phyloP scores from a whole-genome alignment of 371 early-diverging fungal species.

The Mortierella sp. region DNA sequence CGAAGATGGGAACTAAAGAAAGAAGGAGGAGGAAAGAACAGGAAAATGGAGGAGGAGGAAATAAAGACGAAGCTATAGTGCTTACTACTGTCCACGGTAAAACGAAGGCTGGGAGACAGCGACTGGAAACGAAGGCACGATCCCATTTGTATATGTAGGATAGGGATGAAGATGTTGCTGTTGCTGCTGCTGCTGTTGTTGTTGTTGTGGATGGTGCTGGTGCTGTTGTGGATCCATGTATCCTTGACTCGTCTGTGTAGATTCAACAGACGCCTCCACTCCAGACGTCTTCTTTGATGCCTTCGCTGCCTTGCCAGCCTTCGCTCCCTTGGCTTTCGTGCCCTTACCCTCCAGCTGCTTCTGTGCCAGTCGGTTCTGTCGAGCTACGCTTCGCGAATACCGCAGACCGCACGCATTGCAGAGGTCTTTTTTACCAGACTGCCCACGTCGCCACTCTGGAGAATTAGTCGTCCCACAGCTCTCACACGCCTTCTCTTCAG shows the following conservation, averaged over 20 bases:
- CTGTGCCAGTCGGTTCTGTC: conserved; percentile 60
- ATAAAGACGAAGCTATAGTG: no score
- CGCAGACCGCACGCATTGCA: conserved; percentile 85
- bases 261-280: no score
- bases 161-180: conserved; percentile 12
- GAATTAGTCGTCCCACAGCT: conserved; percentile 77
- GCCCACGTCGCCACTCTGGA: conserved; percentile 85
- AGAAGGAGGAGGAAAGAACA: neutral
- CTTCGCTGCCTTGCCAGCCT: conserved; percentile 24
- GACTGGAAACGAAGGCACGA: conserved; percentile 1
- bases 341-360: conserved; percentile 37
- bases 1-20: no score
- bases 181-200: conserved; percentile 14
- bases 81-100: conserved; percentile 8
- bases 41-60: neutral
- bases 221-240: conserved; percentile 15
- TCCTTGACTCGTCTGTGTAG: neutral
- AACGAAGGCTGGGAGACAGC: conserved; percentile 11
- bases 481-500: conserved; percentile 65
- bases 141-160: neutral
- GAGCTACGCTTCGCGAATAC: conserved; percentile 76
- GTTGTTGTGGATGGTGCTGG: conserved; percentile 22
- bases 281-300: conserved; percentile 5
- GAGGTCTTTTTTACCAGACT: conserved; percentile 82
- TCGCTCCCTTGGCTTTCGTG: conserved; percentile 26